Evolutionary conservation across 805 yeast species (phyloP), one percentile per base, ranked within the genome.

Genomic region (Candida sonorensis): DNA sequence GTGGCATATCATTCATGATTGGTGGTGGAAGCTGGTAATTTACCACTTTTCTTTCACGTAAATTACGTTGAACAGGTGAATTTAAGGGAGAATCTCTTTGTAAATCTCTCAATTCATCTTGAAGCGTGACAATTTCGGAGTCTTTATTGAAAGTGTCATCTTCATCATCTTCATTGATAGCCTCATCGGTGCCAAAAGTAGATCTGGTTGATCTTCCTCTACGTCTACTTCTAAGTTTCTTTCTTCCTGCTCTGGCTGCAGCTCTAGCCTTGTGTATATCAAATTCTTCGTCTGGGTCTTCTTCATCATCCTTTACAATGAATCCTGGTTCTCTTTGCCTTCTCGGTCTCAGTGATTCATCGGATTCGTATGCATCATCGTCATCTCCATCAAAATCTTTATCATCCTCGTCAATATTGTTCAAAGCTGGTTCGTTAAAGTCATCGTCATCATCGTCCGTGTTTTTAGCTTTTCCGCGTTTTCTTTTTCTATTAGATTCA

Each of bases 1-100:
- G 40, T 44, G 61, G 69, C 24, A 44, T 42, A 31, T 69, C 75
- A 34, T 59, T 60, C 15, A 66, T 44, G 4, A 84, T 63, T 4
- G 95, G 95, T 1, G 95, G 95, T 0, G 95, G 90, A 8, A 87
- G 65, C 10, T 79, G 72, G 53, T 87, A 87, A 50, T 87, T 81
- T 9, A 88, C 77, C 17, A 77, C 77, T 35, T 87, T 75, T 40
- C 87, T 56, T 40, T 77, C 79, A 33, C 88, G 67, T 15, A 80
- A 55, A 44, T 77, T 64, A 33, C 74, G 64, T 30, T 67, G 70
- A 15, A 57, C 60, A 5, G 68, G 61, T 4, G 72, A 64, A 17
- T 69, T 61, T 4, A 72, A 69, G 2, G 84, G 77, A 3, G 79
- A 65, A 31, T 51, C 56, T 39, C 76, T 78, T 46, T 75, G 70